Evolutionary conservation across 2,329 filamentous ascomycete genomes (phyloP).

Genomic region (Lasiodiplodia theobromae): DNA sequence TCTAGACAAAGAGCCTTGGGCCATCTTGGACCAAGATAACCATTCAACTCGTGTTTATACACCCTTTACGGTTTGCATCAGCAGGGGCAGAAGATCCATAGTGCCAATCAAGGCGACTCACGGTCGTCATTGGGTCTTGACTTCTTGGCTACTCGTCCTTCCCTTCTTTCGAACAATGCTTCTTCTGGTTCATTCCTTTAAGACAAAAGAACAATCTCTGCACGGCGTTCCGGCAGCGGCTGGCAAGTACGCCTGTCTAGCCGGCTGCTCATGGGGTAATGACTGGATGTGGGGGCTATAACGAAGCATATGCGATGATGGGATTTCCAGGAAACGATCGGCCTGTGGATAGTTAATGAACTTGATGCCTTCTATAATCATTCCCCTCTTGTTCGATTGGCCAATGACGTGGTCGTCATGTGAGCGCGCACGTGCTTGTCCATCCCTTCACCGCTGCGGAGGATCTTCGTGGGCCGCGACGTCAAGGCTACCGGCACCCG

Average conservation of each 20-base stretch:
- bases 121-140: not conserved
- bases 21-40: not conserved
- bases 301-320: constrained; percentile 25
- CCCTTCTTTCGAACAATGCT: constrained; percentile 14
- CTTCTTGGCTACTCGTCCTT: constrained; percentile 13
- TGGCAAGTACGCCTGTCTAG: constrained; percentile 16
- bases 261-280: constrained; percentile 15
- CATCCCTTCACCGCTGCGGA: constrained; percentile 20
- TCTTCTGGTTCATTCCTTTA: constrained; percentile 23
- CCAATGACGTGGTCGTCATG: constrained; percentile 21
- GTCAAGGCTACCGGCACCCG: constrained; percentile 7
- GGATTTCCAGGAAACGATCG: constrained; percentile 35
- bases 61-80: constrained; percentile 11
- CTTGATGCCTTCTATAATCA: constrained; percentile 30
- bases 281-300: constrained; percentile 16
- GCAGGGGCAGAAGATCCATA: constrained; percentile 13
- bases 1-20: constrained; percentile 11
- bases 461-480: constrained; percentile 10
- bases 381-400: constrained; percentile 6
- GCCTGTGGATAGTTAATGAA: constrained; percentile 51
- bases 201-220: constrained; percentile 23
- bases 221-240: constrained; percentile 25
- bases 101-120: constrained; percentile 11
- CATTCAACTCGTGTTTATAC: constrained; percentile 24
- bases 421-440: constrained; percentile 4